Percentiles rank a stretch among this genome's conserved stretches.
Evolutionary conservation across 1,139 yeast species (phyloP).

Genomic region (Pichiaceae sp.): DNA sequence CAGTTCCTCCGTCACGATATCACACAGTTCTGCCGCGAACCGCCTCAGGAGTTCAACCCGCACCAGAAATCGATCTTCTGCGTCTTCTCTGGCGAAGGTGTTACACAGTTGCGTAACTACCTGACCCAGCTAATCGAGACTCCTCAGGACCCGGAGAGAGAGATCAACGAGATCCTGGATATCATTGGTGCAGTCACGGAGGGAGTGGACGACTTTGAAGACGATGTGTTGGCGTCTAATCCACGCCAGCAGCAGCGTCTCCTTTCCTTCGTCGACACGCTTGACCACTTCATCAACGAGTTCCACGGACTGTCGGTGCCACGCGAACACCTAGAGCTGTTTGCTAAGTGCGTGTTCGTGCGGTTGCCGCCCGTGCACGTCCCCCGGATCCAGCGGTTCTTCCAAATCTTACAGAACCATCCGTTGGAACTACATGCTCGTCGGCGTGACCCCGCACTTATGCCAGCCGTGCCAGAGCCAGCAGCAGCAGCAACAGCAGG

Average conservation of each 20-base stretch:
- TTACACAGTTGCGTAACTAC: conserved; percentile 29
- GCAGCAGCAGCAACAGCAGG: conserved; percentile 9
- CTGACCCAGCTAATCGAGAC: conserved; percentile 21
- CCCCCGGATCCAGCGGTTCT: conserved; percentile 22
- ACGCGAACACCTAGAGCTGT: conserved; percentile 16
- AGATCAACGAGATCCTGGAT: conserved; percentile 22
- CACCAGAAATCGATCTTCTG: conserved; percentile 84
- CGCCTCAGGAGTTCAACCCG: conserved; percentile 88
- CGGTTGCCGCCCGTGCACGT: conserved; percentile 21
- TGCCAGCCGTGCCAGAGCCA: conserved; percentile 10
- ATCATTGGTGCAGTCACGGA: conserved; percentile 20
- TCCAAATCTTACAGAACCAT: conserved; percentile 20
- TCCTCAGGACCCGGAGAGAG: conserved; percentile 22
- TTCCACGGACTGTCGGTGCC: conserved; percentile 18
- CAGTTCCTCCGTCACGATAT: conserved; percentile 83
- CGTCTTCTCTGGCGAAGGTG: conserved; percentile 91
- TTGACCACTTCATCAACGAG: conserved; percentile 21
- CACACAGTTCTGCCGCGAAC: conserved; percentile 83
- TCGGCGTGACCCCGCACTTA: conserved; percentile 1
- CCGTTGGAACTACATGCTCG: conserved; percentile 3
- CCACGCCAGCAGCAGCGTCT: conserved; percentile 16
- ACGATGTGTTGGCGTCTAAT: conserved; percentile 5
- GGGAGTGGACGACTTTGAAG: conserved; percentile 9
- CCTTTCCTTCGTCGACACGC: conserved; percentile 17
- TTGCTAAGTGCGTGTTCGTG: conserved; percentile 21